Evolutionary conservation across 768 basidiomycete species (phyloP).

Genomic region (Phylloporus sp.): DNA sequence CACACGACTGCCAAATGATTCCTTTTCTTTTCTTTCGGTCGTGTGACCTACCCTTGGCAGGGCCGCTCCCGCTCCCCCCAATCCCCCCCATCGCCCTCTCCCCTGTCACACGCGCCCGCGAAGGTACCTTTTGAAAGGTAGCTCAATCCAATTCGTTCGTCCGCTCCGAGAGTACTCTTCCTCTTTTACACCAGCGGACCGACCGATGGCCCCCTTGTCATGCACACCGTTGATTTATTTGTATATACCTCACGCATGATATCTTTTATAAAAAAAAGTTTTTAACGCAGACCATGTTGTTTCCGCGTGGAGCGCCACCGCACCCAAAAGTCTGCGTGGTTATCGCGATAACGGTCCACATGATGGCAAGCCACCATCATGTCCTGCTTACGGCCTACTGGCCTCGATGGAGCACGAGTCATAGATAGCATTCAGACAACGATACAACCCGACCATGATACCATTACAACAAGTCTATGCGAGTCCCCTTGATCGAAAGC

Average conservation of each 20-base stretch:
- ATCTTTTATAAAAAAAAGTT: background rate
- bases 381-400: too few relatives aligned
- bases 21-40: background rate
- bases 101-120: background rate
- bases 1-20: background rate
- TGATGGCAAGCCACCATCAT: background rate
- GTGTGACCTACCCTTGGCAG: background rate
- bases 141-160: background rate
- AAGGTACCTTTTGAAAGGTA: background rate
- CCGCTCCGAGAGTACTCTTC: background rate
- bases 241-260: background rate
- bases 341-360: background rate
- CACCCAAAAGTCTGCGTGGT: background rate
- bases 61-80: background rate
- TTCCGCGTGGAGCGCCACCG: background rate
- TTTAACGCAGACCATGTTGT: background rate
- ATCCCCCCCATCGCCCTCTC: background rate
- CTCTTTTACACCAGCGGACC: background rate
- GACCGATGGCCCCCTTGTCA: background rate
- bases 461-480: background rate
- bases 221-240: background rate
- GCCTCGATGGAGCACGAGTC: background rate
- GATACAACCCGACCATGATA: background rate
- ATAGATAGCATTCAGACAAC: background rate
- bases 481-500: background rate